Base-by-base conservation (phyloP, 2,329 filamentous ascomycete species). In the Clarireedia paspali region DNA sequence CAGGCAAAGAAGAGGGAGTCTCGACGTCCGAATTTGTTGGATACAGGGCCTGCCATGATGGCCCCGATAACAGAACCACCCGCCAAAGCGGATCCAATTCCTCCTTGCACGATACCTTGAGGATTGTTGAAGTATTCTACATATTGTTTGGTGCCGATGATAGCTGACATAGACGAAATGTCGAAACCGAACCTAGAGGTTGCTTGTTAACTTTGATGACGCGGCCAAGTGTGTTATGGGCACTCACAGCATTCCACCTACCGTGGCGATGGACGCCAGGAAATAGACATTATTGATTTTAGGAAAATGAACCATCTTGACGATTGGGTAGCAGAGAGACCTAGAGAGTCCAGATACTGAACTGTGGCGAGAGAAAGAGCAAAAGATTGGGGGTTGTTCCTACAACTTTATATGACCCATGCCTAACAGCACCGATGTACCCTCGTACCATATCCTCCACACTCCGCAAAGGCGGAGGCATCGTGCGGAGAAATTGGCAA, bases 31-130 rank as follows among this genome's bases (percentile, higher is more conserved):
- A 81, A 69, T 6, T 61, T 72, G 66, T 87, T 83, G 3, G 81
- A 79, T 15, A 84, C 61, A 62, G 74, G 74, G 26, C 82, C 82
- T 36, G 82, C 84, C 51, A 75, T 56, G 17, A 85, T 71, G 45
- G 84, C 79, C 57, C 83, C 85, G 23, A 85, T 70, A 71, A 83
- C 87, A 0, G 85, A 88, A 38, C 85, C 85, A 50, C 78, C 85
- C 26, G 85, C 81, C 82, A 89, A 81, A n/a, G 82, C 82, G 7
- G 72, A 75, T 66, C 78, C 82, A 2, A 70, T 68, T 14, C 71
- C 72, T 7, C 68, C 69, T 0, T 77, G 75, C 20, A 73, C 59
- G 45, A 57, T 57, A 23, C 56, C 59, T 12, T 61, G 60, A 2
- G 59, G 57, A 46, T 61, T 51, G 67, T 75, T 62, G 66, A 81